Evolutionary conservation across 2,329 filamentous ascomycete genomes (phyloP).

Genomic region (Colletotrichum sublineola): DNA sequence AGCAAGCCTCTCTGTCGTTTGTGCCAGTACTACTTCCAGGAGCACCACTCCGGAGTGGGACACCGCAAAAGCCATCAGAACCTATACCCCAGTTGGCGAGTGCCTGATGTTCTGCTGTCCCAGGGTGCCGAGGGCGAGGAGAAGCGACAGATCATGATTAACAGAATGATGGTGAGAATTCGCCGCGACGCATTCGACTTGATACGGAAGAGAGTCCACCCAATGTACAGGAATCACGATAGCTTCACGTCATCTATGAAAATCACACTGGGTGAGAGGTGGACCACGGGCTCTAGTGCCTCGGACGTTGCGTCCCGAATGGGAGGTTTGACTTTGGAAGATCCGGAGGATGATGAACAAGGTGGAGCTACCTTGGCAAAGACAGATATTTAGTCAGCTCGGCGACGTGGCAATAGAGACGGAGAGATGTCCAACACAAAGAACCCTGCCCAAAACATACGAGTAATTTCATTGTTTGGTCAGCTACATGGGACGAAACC

Average conservation of each 20-base stretch:
- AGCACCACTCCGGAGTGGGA: slow-evolving; percentile 42
- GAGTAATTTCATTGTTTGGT: neutral
- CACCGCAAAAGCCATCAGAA: slow-evolving; percentile 53
- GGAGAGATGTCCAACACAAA: neutral
- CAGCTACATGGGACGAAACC: neutral
- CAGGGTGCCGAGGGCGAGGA: neutral
- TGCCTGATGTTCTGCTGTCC: slow-evolving; percentile 47
- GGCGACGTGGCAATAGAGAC: neutral
- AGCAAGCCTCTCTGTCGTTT: slow-evolving; percentile 58
- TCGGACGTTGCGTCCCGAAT: neutral
- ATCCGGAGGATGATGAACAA: neutral
- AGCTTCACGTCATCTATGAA: slow-evolving; percentile 7
- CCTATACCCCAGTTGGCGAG: slow-evolving; percentile 54
- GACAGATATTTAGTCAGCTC: neutral
- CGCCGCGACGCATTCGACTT: slow-evolving; percentile 5
- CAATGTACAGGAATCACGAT: neutral
- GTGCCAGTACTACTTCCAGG: slow-evolving; percentile 54
- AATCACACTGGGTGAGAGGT: neutral
- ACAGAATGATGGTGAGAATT: neutral
- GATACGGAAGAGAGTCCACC: neutral
- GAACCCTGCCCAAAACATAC: neutral
- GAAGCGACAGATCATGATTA: neutral
- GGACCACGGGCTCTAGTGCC: neutral
- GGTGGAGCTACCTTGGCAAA: neutral
- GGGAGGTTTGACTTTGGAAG: neutral